A percentile compares a stretch with the other conserved stretches of the same genome.
These are phyloP conservation scores for Microascus cirrosus DNA, from an alignment of 2,329 filamentous ascomycete genomes.

Conservation along the genomic window DNA sequence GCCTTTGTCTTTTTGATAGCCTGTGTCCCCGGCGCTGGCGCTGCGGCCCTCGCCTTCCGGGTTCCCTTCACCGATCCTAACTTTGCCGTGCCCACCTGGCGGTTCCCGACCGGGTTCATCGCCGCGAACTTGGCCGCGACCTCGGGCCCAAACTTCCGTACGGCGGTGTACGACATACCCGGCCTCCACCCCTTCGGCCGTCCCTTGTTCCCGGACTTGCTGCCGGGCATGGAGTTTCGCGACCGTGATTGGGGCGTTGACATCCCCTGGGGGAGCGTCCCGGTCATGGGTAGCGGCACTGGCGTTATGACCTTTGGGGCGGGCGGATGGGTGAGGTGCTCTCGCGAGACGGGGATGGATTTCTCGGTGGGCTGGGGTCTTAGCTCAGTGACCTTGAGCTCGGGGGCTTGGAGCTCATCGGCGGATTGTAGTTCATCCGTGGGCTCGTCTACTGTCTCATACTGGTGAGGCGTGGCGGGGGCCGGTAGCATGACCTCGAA, in stretches of 20 bases:
- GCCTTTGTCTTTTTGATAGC: not conserved
- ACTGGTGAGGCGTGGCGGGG: not conserved
- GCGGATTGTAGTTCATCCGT: constrained; percentile 5
- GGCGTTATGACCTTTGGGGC: not conserved
- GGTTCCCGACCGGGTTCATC: not conserved
- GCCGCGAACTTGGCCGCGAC: constrained; percentile 2
- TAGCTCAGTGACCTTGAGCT: no score
- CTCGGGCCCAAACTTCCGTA: constrained; percentile 8
- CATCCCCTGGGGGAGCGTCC: not conserved
- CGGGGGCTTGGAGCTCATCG: constrained; percentile 6
- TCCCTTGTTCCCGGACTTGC: constrained; percentile 16
- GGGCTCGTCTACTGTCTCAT: constrained; percentile 5
- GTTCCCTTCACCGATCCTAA: not conserved
- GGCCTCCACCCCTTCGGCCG: constrained; percentile 34
- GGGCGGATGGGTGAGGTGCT: not conserved
- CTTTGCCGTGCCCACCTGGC: not conserved
- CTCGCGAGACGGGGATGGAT: no score
- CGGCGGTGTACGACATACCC: constrained; percentile 16
- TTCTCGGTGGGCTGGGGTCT: no score
- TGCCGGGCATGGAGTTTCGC: not conserved
- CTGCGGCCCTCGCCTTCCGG: not conserved
- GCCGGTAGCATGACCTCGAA: constrained; percentile 12
- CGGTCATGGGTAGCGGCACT: not conserved
- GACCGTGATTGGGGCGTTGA: not conserved
- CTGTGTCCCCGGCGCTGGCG: not conserved